Percentiles rank a stretch among this genome's conserved stretches.
Evolutionary conservation across 352 stramenopile species (phyloP).

Genomic region (Phytopythium helicoides): DNA sequence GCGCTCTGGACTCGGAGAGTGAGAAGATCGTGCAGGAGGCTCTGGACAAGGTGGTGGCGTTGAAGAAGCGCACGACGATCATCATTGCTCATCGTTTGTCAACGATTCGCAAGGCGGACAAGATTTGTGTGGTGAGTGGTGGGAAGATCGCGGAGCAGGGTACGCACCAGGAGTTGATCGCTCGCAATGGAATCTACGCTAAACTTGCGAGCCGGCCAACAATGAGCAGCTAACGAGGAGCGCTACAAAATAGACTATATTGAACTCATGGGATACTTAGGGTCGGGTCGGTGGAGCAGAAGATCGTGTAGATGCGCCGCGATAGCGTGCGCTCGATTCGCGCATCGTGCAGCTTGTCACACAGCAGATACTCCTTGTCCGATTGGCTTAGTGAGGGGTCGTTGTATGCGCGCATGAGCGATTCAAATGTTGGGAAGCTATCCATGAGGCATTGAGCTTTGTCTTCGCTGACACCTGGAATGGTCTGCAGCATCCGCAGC

Average conservation of each 20-base stretch:
- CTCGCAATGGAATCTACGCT: slow-evolving; percentile 29
- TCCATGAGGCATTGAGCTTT: slow-evolving; percentile 62
- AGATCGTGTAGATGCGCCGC: slow-evolving; percentile 51
- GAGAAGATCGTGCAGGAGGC: slow-evolving; percentile 84
- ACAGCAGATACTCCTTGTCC: slow-evolving; percentile 58
- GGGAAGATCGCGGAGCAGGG: too few species aligned
- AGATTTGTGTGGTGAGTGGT: too few species aligned
- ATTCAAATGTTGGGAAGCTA: slow-evolving; percentile 58
- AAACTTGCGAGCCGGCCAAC: too few species aligned
- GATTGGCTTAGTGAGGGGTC: slow-evolving; percentile 24
- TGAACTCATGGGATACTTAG: slow-evolving; percentile 31
- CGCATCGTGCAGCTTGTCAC: slow-evolving; percentile 41
- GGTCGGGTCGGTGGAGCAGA: slow-evolving; percentile 37
- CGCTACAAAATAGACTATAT: too few species aligned
- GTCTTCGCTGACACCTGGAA: slow-evolving; percentile 71
- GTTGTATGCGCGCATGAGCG: slow-evolving; percentile 45
- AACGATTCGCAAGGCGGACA: too few species aligned
- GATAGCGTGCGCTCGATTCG: slow-evolving; percentile 48
- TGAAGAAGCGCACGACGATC: too few species aligned
- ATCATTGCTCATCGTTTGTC: too few species aligned
- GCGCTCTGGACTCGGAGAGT: slow-evolving; percentile 75
- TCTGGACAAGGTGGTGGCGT: slow-evolving; percentile 66
- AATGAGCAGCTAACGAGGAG: too few species aligned
- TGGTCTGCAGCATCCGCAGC: slow-evolving; percentile 79
- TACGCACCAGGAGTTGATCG: slow-evolving; percentile 89